Conservation (phyloP, 2,329 filamentous ascomycete genomes). For the Trematosphaeria pertusa region DNA sequence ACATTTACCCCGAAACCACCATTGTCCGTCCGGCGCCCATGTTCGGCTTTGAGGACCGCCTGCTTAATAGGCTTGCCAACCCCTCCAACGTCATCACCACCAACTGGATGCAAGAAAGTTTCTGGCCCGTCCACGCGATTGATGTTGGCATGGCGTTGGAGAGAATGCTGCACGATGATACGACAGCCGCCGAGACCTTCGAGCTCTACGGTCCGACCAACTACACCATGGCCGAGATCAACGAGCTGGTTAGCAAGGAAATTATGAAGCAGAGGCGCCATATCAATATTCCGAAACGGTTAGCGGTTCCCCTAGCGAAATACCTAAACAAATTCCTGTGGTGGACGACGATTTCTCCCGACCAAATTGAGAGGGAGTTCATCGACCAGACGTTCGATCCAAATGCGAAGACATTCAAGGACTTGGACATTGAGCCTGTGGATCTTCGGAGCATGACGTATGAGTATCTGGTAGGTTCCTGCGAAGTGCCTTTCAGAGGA, state of each 20-base stretch:
- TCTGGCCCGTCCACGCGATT: constrained; percentile 89
- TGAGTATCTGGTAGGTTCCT: constrained; percentile 81
- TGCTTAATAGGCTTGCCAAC: constrained; percentile 84
- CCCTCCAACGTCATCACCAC: constrained; percentile 83
- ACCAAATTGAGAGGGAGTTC: constrained; percentile 91
- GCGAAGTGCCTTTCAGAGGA: not conserved
- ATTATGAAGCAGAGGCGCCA: constrained; percentile 89
- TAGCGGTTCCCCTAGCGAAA: constrained; percentile 77
- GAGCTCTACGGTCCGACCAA: constrained; percentile 94
- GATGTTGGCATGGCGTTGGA: constrained; percentile 91
- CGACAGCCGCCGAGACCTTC: constrained; percentile 86
- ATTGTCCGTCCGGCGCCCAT: constrained; percentile 93
- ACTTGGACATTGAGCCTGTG: constrained; percentile 86
- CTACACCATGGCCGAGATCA: constrained; percentile 88
- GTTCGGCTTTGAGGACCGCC: constrained; percentile 93
- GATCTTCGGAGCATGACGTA: constrained; percentile 89
- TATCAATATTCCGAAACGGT: constrained; percentile 83
- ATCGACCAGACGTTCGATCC: constrained; percentile 91
- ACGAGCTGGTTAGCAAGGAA: constrained; percentile 86
- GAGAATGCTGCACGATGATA: constrained; percentile 88
- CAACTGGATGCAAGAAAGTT: constrained; percentile 92
- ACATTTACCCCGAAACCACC: constrained; percentile 95
- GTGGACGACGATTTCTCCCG: constrained; percentile 84
- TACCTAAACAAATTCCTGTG: constrained; percentile 83
- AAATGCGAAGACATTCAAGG: constrained; percentile 92